These are phyloP conservation scores for Narthecium ossifragum DNA, from an alignment of 106 monocot genomes.

Conservation along the genomic window DNA sequence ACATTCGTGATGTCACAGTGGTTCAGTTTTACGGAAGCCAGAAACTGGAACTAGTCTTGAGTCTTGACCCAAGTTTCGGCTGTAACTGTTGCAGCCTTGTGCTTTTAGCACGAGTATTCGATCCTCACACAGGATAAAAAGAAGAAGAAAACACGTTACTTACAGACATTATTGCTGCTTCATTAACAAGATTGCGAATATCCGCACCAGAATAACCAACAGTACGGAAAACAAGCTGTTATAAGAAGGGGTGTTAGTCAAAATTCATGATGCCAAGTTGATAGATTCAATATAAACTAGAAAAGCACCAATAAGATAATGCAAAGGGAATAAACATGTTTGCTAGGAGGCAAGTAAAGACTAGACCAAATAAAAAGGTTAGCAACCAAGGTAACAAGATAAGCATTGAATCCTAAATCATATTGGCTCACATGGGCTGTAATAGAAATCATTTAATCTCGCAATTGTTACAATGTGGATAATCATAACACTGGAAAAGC, in stretches of 20 bases:
- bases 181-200: slow-evolving; percentile 90
- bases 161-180: slow-evolving; percentile 95
- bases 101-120: too few species aligned
- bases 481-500: too few species aligned
- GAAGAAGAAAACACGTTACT: slow-evolving; percentile 16
- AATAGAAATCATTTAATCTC: too few species aligned
- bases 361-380: background rate
- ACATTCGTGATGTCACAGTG: too few species aligned
- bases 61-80: too few species aligned
- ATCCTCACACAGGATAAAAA: background rate
- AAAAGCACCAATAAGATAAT: too few species aligned
- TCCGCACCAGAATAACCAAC: slow-evolving; percentile 94
- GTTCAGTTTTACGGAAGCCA: too few species aligned
- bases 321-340: too few species aligned
- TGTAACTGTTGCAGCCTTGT: too few species aligned
- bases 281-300: background rate
- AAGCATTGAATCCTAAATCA: background rate
- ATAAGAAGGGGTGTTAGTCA: slow-evolving; percentile 3
- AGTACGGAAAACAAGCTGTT: slow-evolving; percentile 81
- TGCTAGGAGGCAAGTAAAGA: background rate
- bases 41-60: too few species aligned
- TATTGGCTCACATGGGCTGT: too few species aligned
- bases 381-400: background rate
- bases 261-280: background rate
- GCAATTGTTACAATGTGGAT: too few species aligned